Evolutionary conservation across 805 yeast genomes (phyloP), one percentile per base, ranked within the genome.

Genomic region (Dipodascus albidus): DNA sequence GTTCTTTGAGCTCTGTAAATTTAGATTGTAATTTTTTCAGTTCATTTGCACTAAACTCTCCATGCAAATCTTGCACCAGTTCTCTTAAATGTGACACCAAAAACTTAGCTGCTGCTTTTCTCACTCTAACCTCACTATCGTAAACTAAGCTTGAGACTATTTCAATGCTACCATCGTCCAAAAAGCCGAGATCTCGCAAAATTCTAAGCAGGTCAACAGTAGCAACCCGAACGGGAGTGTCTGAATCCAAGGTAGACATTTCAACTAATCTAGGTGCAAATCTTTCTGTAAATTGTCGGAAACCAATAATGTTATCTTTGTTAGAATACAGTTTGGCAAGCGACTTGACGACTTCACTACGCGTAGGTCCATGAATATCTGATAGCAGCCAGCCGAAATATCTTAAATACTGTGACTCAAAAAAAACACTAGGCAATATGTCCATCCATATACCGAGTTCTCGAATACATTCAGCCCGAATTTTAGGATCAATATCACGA

Each of bases 341-440:
- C 2, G 76, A 74, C 58, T 74, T 78, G 23, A 85, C 63, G 1
- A 81, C 89, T 59, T 85, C 88, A 6, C 73, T 64, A 59, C 95
- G 75, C 1, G 87, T 95, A 2, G 64, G 57, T 9, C 76, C 66
- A 15, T 78, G 75, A 1, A 79, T 71, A 62, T 89, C 96, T n/a
- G 90, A 81, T 47, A 90, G 69, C 33, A 87, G 71, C 95, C 95
- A 85, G 2, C 96, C 96, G 62, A 85, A 75, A 65, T 85, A 87
- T 57, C 89, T 77, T 57, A 88, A 72, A 61, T 81, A 87, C 1
- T 82, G 71, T 11, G 83, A 81, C 56, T 80, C 85, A 58, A 85
- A 76, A 61, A 85, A 88, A 52, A 74, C 69, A 54, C 84, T 89
- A 0, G 96, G 95, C 56, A 77, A 77, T 3, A 69, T 63, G n/a